Evolutionary conservation across 352 stramenopile species (phyloP).

Genomic region (Elongisporangium undulatum): DNA sequence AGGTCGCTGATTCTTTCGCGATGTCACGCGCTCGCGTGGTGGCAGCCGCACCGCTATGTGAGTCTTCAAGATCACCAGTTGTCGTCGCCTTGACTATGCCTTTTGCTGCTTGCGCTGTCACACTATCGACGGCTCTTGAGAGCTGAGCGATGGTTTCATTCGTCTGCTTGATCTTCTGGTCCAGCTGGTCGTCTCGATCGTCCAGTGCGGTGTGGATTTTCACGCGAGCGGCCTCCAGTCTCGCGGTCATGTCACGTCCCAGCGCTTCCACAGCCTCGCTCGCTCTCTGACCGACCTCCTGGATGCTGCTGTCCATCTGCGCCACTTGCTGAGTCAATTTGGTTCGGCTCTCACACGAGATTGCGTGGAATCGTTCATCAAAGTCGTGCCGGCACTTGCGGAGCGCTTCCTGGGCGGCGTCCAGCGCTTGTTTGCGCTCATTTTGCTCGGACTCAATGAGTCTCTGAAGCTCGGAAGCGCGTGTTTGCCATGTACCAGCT

Average conservation of each 20-base stretch:
- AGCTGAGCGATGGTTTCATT: conserved; percentile 5
- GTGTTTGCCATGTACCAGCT: conserved; percentile 19
- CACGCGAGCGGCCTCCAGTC: conserved; percentile 20
- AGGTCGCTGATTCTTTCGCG: conserved; percentile 14
- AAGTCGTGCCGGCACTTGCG: conserved; percentile 37
- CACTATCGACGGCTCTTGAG: too few relatives aligned
- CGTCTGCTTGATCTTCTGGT: neutral
- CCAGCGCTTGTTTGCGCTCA: conserved; percentile 34
- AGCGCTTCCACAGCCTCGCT: conserved; percentile 6
- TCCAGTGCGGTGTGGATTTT: conserved; percentile 13
- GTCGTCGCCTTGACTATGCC: too few relatives aligned
- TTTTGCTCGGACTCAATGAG: conserved; percentile 40
- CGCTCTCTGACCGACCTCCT: conserved; percentile 21
- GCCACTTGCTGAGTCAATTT: conserved; percentile 21
- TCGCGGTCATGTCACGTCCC: conserved; percentile 9
- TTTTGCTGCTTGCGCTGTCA: too few relatives aligned
- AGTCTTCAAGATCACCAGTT: neutral
- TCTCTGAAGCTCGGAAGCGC: conserved; percentile 24
- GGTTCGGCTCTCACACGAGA: conserved; percentile 30
- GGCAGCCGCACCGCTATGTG: too few relatives aligned
- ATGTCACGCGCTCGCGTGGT: neutral
- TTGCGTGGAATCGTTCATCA: conserved; percentile 42
- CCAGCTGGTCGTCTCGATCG: neutral
- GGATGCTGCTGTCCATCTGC: conserved; percentile 29
- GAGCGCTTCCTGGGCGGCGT: conserved; percentile 32